Evolutionary conservation across 805 yeast genomes (phyloP).

Genomic region (Saturnispora dispora): DNA sequence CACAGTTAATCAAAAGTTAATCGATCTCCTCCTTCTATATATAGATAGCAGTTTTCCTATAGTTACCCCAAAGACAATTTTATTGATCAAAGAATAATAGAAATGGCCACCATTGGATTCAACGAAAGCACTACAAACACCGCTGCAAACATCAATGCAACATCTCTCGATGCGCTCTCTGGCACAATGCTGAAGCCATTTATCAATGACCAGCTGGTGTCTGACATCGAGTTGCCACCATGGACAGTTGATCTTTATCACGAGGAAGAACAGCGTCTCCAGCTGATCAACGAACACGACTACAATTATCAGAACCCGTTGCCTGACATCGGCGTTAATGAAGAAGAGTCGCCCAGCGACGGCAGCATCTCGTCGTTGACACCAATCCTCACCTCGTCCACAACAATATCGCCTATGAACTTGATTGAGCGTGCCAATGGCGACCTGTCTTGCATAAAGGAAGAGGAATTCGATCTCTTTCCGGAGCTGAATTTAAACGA

Average conservation of each 20-base stretch:
- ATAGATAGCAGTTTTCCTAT: too few species aligned
- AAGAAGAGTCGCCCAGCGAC: neutral
- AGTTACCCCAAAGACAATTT: too few species aligned
- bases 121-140: neutral
- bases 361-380: neutral
- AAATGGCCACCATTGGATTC: neutral
- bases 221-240: neutral
- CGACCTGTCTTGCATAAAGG: neutral
- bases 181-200: neutral
- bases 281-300: neutral
- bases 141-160: neutral
- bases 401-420: neutral
- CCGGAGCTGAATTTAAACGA: neutral
- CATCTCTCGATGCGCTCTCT: neutral
- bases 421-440: neutral
- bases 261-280: conserved; percentile 1
- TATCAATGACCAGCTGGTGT: neutral
- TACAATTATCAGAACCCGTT: neutral
- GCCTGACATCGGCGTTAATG: neutral
- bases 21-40: too few species aligned
- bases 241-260: neutral
- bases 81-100: neutral
- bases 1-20: neutral
- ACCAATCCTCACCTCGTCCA: neutral
- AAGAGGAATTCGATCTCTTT: neutral